Conservation (phyloP, 1,284 basidiomycete genomes). For the Ceratobasidium sp. region DNA sequence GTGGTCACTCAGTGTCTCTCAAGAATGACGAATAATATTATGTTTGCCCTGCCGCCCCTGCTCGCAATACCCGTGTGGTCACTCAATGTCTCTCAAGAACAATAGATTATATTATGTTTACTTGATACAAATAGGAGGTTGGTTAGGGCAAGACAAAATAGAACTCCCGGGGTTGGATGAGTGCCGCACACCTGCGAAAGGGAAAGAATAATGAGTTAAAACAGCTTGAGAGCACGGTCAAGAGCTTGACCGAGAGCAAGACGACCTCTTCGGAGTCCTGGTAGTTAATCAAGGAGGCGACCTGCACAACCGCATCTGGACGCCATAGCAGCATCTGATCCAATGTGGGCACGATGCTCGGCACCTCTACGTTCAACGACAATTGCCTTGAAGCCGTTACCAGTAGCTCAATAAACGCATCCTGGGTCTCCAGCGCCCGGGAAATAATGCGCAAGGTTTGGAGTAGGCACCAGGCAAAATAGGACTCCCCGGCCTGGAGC, state of each 20-base stretch:
- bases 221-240: conserved; percentile 72
- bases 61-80: too few relatives aligned
- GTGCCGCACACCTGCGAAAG: too few relatives aligned
- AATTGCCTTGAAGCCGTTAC: conserved; percentile 61
- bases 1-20: too few relatives aligned
- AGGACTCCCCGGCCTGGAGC: conserved; percentile 58
- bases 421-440: conserved; percentile 85
- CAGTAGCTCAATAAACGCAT: conserved; percentile 89
- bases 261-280: conserved; percentile 79
- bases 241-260: conserved; percentile 82
- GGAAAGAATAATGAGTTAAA: too few relatives aligned
- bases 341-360: conserved; percentile 63
- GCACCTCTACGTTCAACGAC: conserved; percentile 68
- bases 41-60: too few relatives aligned
- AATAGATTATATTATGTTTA: too few relatives aligned
- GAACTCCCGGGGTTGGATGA: too few relatives aligned
- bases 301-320: conserved; percentile 79
- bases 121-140: too few relatives aligned
- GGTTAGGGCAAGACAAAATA: too few relatives aligned
- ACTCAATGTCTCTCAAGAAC: too few relatives aligned
- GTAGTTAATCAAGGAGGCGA: conserved; percentile 80
- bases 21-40: too few relatives aligned
- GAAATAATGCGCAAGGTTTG: conserved; percentile 85
- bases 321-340: conserved; percentile 85
- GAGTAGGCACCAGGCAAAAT: conserved; percentile 79